phyloP scores from a whole-genome alignment of 176 grass and related monocot genomes.

The Oryza punctata region DNA sequence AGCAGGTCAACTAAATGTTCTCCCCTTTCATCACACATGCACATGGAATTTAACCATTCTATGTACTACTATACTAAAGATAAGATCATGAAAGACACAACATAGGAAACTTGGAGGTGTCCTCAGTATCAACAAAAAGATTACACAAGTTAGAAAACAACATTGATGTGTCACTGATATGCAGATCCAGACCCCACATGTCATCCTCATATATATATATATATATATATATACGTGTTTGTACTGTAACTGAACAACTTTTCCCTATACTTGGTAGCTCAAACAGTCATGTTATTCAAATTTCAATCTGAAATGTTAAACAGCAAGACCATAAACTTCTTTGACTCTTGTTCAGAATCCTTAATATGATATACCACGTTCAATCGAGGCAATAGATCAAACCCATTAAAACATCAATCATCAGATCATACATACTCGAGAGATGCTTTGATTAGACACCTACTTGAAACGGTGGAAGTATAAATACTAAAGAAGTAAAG shows the following conservation, averaged over 20 bases:
- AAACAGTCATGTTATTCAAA: background rate
- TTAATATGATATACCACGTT: too few relatives aligned
- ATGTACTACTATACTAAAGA: background rate
- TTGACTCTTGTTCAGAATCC: background rate
- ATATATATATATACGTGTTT: background rate
- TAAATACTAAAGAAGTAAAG: background rate
- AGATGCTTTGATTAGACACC: background rate
- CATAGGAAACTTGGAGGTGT: background rate
- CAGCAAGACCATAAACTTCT: background rate
- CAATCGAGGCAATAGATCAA: too few relatives aligned
- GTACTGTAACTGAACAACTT: background rate
- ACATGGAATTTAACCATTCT: conserved; percentile 30
- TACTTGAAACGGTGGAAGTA: background rate
- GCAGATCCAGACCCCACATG: background rate
- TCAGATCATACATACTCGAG: background rate
- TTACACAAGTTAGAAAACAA: background rate
- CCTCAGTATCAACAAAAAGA: background rate
- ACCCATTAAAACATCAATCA: too few relatives aligned
- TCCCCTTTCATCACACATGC: conserved; percentile 1
- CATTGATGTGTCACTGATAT: background rate
- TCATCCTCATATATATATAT: background rate
- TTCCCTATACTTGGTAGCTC: background rate
- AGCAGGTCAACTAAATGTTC: background rate
- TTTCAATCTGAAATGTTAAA: background rate
- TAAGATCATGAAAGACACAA: background rate